These are phyloP conservation scores for Comarum palustre DNA, from an alignment of 306 rosid species.

Conservation along the genomic window DNA sequence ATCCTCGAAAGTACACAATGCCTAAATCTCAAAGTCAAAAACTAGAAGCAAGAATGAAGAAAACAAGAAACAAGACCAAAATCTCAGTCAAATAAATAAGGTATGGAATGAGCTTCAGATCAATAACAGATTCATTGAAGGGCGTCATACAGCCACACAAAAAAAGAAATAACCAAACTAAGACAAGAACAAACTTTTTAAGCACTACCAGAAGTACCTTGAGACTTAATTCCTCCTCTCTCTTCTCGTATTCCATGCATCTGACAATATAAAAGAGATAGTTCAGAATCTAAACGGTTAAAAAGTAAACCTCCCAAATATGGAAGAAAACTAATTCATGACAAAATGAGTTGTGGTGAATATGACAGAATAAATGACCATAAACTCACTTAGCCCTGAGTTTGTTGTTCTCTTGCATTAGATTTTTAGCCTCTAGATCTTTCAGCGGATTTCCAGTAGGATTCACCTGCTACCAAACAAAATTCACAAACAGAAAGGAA, in stretches of 20 bases:
- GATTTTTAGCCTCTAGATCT: constrained; percentile 40
- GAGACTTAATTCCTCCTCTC: constrained; percentile 45
- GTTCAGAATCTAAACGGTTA: constrained; percentile 3
- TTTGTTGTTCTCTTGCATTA: constrained; percentile 58
- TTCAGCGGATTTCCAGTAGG: constrained; percentile 27
- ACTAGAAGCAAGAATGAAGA: neutral
- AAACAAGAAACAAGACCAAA: neutral
- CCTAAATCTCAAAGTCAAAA: neutral
- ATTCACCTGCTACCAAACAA: constrained; percentile 32
- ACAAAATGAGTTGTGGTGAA: neutral
- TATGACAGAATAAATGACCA: neutral
- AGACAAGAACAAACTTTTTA: neutral
- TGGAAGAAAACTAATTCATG: constrained; percentile 1
- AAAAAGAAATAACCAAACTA: neutral
- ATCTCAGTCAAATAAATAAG: neutral
- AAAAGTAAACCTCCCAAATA: neutral
- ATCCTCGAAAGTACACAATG: neutral
- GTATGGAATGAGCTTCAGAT: neutral
- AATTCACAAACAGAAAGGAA: neutral
- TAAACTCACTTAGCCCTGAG: constrained; percentile 61
- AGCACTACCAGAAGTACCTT: constrained; percentile 35
- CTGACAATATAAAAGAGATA: constrained; percentile 37
- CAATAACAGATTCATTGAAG: neutral
- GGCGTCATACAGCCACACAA: too few species aligned
- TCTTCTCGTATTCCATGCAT: constrained; percentile 50